phyloP scores from a whole-genome alignment of 2,329 filamentous ascomycete genomes.

The Periconia sp. region DNA sequence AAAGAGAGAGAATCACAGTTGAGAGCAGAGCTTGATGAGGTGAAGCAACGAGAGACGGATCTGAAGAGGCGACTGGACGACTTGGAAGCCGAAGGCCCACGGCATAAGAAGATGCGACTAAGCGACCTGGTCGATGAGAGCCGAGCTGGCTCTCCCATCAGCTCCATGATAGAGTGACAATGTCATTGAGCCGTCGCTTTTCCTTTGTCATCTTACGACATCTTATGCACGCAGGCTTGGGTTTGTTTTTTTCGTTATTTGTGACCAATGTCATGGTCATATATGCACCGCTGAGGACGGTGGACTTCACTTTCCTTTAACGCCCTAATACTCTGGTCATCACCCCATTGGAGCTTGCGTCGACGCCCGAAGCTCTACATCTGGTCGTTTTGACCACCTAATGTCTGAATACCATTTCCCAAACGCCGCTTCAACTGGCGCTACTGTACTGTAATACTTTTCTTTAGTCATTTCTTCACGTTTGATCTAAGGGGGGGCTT shows the following conservation, averaged over 20 bases:
- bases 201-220: slow-evolving; percentile 16
- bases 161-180: slow-evolving; percentile 34
- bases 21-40: slow-evolving; percentile 71
- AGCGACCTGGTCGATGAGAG: slow-evolving; percentile 60
- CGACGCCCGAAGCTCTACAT: slow-evolving; percentile 28
- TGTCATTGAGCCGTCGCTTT: slow-evolving; percentile 7
- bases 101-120: slow-evolving; percentile 63
- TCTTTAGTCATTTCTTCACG: slow-evolving; percentile 2
- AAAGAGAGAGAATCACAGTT: slow-evolving; percentile 63
- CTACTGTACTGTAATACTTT: slow-evolving; percentile 34
- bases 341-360: slow-evolving; percentile 24
- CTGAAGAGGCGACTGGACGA: slow-evolving; percentile 84
- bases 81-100: slow-evolving; percentile 52
- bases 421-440: slow-evolving; percentile 5
- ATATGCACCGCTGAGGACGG: slow-evolving; percentile 15
- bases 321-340: slow-evolving; percentile 8
- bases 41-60: slow-evolving; percentile 78
- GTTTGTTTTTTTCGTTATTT: slow-evolving; percentile 13
- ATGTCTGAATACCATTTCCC: slow-evolving; percentile 43
- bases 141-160: slow-evolving; percentile 42
- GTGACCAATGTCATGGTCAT: slow-evolving; percentile 8
- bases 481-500: neutral
- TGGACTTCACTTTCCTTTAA: slow-evolving; percentile 6
- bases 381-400: slow-evolving; percentile 38
- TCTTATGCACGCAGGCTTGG: slow-evolving; percentile 19